Base-by-base conservation (phyloP, 2,329 filamentous ascomycete species). In the Paracorniculantispora psalliotae region DNA sequence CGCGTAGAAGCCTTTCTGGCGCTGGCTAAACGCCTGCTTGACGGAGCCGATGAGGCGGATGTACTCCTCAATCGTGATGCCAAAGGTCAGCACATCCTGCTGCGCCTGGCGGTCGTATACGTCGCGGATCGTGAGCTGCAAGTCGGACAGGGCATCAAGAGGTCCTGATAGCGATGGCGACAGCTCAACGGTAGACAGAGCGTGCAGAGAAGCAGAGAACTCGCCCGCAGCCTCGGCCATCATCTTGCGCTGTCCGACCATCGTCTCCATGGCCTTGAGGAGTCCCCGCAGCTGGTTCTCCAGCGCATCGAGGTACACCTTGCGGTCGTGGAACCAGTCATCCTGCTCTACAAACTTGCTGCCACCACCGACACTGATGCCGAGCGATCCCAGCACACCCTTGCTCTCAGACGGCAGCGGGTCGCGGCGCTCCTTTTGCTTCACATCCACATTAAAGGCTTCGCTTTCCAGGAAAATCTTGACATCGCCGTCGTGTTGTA, bases 321-420 rank as follows among this genome's bases (percentile, higher is more conserved):
- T 91, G 62, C 94, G 91, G 66, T 99, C 94, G 67, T 99, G 93
- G 76, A 99, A 99, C 94, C 93, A 99, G 76, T 99, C 94, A 71
- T 99, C 94, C 70, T 97, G 94, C 75, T 99, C 94, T 41, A 99
- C 86, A 75, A 99, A 99, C 73, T 99, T 99, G 67, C 82, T 87
- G 57, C 85, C 81, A 60, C 86, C 83, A 30, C 92, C 90, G 26
- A 93, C 86, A 63, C 82, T 89, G 62, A 94, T 82, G 23, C 91
- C 91, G 57, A 97, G 81, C 17, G 88, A 90, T 67, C 92, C 91
- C 67, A 97, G 85, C 78, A 97, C 88, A 57, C 94, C 92, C 76
- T 97, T 97, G 77, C 87, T 96, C 75, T 97, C 94, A 44, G 85
- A 86, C 4, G 96, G 81, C 56, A 91, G 85, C 2, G 91, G 90